phyloP scores from a whole-genome alignment of 257 asterid genomes.

The Salvia miltiorrhiza region DNA sequence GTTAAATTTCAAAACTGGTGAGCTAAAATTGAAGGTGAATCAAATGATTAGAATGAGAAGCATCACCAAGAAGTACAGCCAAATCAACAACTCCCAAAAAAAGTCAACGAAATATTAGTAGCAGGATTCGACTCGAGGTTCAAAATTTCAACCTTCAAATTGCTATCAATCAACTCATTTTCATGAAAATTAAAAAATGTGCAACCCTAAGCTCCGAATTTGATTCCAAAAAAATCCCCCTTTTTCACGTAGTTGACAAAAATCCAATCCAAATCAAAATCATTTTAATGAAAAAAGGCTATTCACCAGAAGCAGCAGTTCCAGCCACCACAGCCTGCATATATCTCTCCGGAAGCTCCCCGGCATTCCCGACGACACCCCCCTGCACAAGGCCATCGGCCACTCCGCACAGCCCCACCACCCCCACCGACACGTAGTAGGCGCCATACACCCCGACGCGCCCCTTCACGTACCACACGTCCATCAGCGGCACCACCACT shows the following conservation, averaged over 20 bases:
- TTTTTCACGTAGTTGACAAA: constrained; percentile 13
- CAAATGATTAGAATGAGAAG: neutral
- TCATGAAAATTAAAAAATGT: neutral
- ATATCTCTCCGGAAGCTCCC: constrained; percentile 85
- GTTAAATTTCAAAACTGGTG: neutral
- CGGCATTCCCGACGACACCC: constrained; percentile 82
- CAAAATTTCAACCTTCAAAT: constrained; percentile 5
- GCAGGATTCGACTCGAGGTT: no score
- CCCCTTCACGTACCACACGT: constrained; percentile 69
- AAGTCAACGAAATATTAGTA: no score
- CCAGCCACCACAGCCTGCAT: constrained; percentile 97
- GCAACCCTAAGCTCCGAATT: no score
- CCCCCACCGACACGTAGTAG: constrained; percentile 53
- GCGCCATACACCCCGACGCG: constrained; percentile 65
- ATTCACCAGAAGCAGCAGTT: constrained; percentile 86
- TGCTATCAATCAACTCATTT: neutral
- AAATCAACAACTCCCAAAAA: neutral
- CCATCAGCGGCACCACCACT: constrained; percentile 69
- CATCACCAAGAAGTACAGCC: neutral
- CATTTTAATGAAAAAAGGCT: neutral
- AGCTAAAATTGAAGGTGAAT: neutral
- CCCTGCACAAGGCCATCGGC: constrained; percentile 95
- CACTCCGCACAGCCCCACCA: constrained; percentile 63
- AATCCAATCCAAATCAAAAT: constrained; percentile 7
- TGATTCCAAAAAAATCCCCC: no score